Evolutionary conservation across 495 filamentous ascomycete genomes (phyloP), one percentile per base, ranked within the genome.

Genomic region (Paragyromitra xinjiangensis): DNA sequence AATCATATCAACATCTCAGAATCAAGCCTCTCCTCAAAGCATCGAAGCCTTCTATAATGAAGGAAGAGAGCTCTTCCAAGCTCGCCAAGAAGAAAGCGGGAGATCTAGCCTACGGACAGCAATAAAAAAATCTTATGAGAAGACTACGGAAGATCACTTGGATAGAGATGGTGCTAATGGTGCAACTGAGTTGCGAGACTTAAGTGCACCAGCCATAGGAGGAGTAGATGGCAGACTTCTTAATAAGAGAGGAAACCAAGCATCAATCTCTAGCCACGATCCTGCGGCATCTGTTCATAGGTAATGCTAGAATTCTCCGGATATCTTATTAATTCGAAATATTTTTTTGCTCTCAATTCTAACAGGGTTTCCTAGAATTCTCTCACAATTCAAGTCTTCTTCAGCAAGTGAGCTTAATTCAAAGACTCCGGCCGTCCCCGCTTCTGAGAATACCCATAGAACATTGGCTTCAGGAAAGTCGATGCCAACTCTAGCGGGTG

Each of bases 31-130:
- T 34, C 50, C 26, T 65, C 77, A 73, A 67, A 77, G 39, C 11
- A 78, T 78, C 29, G 77, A 79, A 26, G 61, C 75, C 16, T 73
- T 78, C 75, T 78, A 79, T 53, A 77, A 78, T 11, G 77, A 79
- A 34, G 77, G 59, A 42, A 78, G 26, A 19, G 44, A 77, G 19
- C 44, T 78, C n/a, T 29, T 66, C 11, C 51, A 73, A 44, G 53
- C 74, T 61, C 69, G 34, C 11, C 74, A 78, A 50, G 73, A 65
- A 24, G 73, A 66, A 66, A 59, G 6, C 11, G 69, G 44, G 50
- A 42, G 53, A 12, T 44, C 42, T 39, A 53, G 61, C 34, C 37
- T 71, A 64, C 58, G 12, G 8, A 9, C 26, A 62, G 42, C 44
- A n/a, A 39, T 50, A 6, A 29, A 59, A 11, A 9, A 12, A 66